Percentiles rank a stretch among this genome's conserved stretches.
phyloP scores from a whole-genome alignment of 148 eudicot species.

The Cornus controversa region DNA sequence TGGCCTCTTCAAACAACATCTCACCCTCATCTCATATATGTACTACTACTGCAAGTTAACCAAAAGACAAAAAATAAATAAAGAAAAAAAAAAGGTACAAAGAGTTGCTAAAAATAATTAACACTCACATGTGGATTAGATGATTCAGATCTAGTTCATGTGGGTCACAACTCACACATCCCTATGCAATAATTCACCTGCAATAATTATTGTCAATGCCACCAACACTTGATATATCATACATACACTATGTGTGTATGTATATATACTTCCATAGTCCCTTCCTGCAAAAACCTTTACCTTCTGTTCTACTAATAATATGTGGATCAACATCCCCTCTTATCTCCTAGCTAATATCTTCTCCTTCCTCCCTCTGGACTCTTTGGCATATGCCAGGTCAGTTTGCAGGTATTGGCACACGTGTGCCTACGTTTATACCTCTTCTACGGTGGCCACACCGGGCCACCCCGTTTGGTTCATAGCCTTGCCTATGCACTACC shows the following conservation, averaged over 20 bases:
- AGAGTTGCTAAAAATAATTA: background rate
- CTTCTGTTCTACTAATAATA: background rate
- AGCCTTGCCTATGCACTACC: constrained; percentile 37
- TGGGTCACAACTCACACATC: constrained; percentile 37
- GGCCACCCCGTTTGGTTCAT: constrained; percentile 47
- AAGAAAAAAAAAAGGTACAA: constrained; percentile 5
- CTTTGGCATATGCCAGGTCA: constrained; percentile 47
- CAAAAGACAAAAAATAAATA: background rate
- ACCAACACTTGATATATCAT: background rate
- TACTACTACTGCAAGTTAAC: background rate
- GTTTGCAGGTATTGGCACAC: constrained; percentile 45
- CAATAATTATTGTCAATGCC: constrained; percentile 12
- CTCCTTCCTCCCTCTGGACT: constrained; percentile 54
- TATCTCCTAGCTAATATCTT: constrained; percentile 52
- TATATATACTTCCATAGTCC: background rate
- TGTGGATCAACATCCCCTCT: constrained; percentile 57
- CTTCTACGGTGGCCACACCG: background rate
- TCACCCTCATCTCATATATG: too few species aligned
- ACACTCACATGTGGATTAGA: constrained; percentile 25
- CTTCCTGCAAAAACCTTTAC: background rate
- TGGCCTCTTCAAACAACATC: constrained; percentile 3
- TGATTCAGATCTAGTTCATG: constrained; percentile 8
- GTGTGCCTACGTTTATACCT: constrained; percentile 12
- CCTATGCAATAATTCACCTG: constrained; percentile 25
- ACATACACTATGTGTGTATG: background rate